Conservation (phyloP, 805 yeast genomes). For the Candida chauliodis region DNA sequence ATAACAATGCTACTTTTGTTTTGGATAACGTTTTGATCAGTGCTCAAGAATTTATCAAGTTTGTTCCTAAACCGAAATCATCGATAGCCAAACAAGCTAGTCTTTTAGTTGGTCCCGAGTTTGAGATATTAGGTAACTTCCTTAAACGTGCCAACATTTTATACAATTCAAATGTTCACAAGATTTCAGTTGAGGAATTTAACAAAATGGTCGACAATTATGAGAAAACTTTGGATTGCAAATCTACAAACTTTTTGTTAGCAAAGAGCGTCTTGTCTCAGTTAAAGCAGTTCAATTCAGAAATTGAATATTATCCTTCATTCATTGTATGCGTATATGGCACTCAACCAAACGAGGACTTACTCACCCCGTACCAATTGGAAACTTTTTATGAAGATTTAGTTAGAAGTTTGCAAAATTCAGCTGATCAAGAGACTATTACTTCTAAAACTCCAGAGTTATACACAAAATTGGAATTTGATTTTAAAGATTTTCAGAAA, state of each 20-base stretch:
- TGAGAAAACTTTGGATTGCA: constrained; percentile 2
- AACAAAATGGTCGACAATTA: constrained; percentile 11
- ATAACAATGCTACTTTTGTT: constrained; percentile 27
- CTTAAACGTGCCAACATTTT: constrained; percentile 4
- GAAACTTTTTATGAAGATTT: constrained; percentile 19
- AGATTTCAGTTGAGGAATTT: constrained; percentile 12
- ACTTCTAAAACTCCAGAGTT: too few relatives aligned
- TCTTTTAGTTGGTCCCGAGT: constrained; percentile 10
- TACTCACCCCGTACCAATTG: constrained; percentile 12
- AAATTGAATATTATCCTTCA: constrained; percentile 19
- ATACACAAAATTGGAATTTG: neutral
- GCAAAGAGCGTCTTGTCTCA: constrained; percentile 11
- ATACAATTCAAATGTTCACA: constrained; percentile 4
- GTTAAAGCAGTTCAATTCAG: constrained; percentile 14
- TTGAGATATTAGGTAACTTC: constrained; percentile 9
- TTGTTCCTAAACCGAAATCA: constrained; percentile 14
- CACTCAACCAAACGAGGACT: constrained; percentile 10
- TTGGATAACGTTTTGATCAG: constrained; percentile 33
- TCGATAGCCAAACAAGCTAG: neutral
- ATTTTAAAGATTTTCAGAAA: neutral
- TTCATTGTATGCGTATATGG: constrained; percentile 17
- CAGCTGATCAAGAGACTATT: neutral
- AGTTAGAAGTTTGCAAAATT: constrained; percentile 15
- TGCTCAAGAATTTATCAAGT: constrained; percentile 22
- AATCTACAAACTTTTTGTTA: constrained; percentile 13